phyloP scores from a whole-genome alignment of 345 rosid genomes.

The Balakata baccata region DNA sequence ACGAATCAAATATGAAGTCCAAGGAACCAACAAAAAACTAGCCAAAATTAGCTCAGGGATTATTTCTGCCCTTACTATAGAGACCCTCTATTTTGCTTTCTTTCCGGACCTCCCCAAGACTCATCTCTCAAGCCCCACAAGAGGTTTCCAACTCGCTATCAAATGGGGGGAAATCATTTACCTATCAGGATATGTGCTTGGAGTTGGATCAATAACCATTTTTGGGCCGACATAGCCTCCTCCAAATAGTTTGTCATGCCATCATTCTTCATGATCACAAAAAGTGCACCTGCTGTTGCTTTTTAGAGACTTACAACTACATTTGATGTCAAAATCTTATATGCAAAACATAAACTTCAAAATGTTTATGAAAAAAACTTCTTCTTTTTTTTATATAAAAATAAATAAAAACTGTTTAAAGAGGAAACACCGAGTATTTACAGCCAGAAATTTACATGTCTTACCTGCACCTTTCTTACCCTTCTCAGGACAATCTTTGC shows the following conservation, averaged over 20 bases:
- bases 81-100: neutral
- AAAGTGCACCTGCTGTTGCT: neutral
- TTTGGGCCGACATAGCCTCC: neutral
- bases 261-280: neutral
- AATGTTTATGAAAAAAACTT: neutral
- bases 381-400: no score
- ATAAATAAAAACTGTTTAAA: no score
- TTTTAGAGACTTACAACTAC: neutral
- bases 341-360: neutral
- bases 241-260: neutral
- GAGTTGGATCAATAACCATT: neutral
- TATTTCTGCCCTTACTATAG: neutral
- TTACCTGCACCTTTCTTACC: conserved; percentile 41
- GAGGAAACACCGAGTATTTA: neutral
- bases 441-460: conserved; percentile 19
- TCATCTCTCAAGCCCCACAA: neutral
- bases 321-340: neutral
- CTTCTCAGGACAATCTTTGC: conserved; percentile 92
- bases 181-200: neutral
- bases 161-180: neutral
- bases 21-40: neutral
- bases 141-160: neutral
- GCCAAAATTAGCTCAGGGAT: neutral
- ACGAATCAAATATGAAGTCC: no score
- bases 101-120: neutral